Percentiles rank a stretch among this genome's conserved stretches.
Conservation (phyloP, 2,329 filamentous ascomycete species). For the Neofusicoccum umdonicola region DNA sequence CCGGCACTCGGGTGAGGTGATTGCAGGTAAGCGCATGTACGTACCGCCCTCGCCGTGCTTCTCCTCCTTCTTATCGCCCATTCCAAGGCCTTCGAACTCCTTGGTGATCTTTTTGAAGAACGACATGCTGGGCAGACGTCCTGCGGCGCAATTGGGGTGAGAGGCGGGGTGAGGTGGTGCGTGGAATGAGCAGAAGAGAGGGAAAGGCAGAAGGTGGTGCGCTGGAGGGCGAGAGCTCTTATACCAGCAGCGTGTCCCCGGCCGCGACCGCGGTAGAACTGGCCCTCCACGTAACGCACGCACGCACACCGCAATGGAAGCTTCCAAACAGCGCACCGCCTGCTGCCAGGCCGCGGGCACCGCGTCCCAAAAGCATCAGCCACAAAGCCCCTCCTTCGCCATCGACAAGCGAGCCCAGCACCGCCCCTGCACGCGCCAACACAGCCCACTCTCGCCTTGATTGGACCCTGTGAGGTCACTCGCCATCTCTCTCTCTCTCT, state of each 20-base stretch:
- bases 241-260: not conserved
- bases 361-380: not conserved
- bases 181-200: slow-evolving; percentile 3
- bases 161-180: not conserved
- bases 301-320: slow-evolving; percentile 12
- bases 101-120: slow-evolving; percentile 49
- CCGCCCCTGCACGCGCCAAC: slow-evolving; percentile 12
- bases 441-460: not conserved
- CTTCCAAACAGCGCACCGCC: not conserved
- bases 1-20: not conserved
- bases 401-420: slow-evolving; percentile 1
- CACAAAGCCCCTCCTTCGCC: not conserved
- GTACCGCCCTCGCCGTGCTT: slow-evolving; percentile 26
- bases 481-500: not conserved
- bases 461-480: not conserved
- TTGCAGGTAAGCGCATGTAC: not conserved
- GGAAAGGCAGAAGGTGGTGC: not conserved
- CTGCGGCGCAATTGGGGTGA: not conserved
- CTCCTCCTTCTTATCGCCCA: slow-evolving; percentile 29
- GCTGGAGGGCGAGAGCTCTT: not conserved
- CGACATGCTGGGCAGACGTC: slow-evolving; percentile 33
- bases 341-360: not conserved
- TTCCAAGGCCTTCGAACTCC: slow-evolving; percentile 43
- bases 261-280: not conserved
- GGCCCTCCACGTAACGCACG: slow-evolving; percentile 4